phyloP scores from a whole-genome alignment of 2,329 filamentous ascomycete genomes.

The Phaeosphaeria sp. region DNA sequence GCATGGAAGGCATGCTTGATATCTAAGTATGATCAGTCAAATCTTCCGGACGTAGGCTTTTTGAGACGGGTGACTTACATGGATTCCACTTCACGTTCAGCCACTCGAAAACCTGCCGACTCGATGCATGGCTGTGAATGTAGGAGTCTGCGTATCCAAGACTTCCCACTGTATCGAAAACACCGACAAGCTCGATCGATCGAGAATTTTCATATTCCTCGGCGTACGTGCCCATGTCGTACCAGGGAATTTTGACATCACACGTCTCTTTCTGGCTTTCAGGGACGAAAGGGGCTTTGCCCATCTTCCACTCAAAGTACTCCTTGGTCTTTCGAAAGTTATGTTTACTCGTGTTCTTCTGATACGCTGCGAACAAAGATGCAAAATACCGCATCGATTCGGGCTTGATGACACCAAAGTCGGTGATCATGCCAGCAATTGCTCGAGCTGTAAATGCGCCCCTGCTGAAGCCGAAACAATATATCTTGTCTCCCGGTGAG shows the following conservation, averaged over 20 bases:
- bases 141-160: slow-evolving; percentile 45
- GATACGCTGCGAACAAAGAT: slow-evolving; percentile 5
- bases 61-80: slow-evolving; percentile 38
- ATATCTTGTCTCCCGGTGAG: slow-evolving; percentile 50
- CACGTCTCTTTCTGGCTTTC: slow-evolving; percentile 15
- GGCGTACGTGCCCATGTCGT: slow-evolving; percentile 4
- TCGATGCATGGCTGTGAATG: slow-evolving; percentile 12
- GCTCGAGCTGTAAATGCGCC: slow-evolving; percentile 45
- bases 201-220: neutral
- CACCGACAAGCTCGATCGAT: slow-evolving; percentile 49
- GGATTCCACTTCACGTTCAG: slow-evolving; percentile 46
- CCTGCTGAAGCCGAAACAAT: slow-evolving; percentile 51
- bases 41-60: slow-evolving; percentile 30
- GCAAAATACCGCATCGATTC: slow-evolving; percentile 12
- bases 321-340: neutral
- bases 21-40: slow-evolving; percentile 3
- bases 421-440: slow-evolving; percentile 25
- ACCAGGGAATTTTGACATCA: slow-evolving; percentile 3
- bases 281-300: slow-evolving; percentile 20
- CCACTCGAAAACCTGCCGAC: slow-evolving; percentile 36
- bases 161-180: slow-evolving; percentile 53
- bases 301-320: slow-evolving; percentile 4
- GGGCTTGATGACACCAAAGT: slow-evolving; percentile 23
- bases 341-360: neutral
- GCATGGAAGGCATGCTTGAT: slow-evolving; percentile 59